Base-by-base conservation (phyloP, 176 grass and related monocot genomes). In the Triticum urartu region DNA sequence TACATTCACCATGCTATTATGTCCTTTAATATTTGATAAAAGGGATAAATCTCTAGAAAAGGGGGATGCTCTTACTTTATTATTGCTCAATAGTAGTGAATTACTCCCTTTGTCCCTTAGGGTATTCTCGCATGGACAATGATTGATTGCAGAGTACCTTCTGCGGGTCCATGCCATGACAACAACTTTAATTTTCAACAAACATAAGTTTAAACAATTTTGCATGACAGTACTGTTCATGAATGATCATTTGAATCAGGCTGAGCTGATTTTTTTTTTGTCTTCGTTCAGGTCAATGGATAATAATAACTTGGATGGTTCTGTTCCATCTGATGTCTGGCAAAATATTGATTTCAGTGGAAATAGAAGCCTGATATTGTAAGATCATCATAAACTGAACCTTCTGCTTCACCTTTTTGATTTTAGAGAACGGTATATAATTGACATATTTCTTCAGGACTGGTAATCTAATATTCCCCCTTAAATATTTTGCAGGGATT, bases 241-340 rank as follows among this genome's bases (percentile, higher is more conserved):
- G 62, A 77, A 80, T 81, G 35, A 72, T 65, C 28, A 24, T 50
- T 72, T 85, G 39, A 64, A 83, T 39, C 43, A 68, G 15, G 48
- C n/a, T 69, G 25, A 75, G n/a, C 34, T 81, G 47, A 18, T n/a
- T 11, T 47, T 12, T 47, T 45, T 43, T 39, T 17, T 62, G 17
- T 70, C 40, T 83, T 88, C 78, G 28, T 88, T 87, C 86, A 92
- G 90, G 88, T 88, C 90, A 62, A 75, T 95, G 81, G 90, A 88
- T 7, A 64, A 95, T 72, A 95, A 95, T 68, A 79, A 75, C 24
- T 75, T 92, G 76, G 64, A 39, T 84, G 93, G 90, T 68, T 87
- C 86, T 85, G 90, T 95, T 75, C 93, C 93, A 79, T 92, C 88
- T 66, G 89, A 83, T 88, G 75, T 95, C 77, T 95, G 90, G 93